Conservation (phyloP, 805 yeast species). For the Saturnispora saitoi region DNA sequence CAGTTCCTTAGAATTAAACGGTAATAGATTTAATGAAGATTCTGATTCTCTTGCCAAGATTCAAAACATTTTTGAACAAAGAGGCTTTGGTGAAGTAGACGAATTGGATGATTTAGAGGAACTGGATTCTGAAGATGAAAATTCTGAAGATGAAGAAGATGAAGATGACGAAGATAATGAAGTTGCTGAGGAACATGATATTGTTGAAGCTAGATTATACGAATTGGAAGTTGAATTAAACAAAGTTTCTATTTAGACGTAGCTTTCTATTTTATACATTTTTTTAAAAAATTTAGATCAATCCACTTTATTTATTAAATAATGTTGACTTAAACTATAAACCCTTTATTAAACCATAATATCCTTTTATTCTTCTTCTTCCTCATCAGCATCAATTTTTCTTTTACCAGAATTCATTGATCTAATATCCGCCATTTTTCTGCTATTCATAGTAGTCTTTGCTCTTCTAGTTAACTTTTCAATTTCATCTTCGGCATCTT, state of each 20-base stretch:
- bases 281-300: background rate
- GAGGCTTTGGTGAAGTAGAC: constrained; percentile 78
- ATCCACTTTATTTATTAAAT: background rate
- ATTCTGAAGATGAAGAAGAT: constrained; percentile 50
- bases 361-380: constrained; percentile 5
- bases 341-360: background rate
- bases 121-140: constrained; percentile 59
- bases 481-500: constrained; percentile 82
- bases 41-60: constrained; percentile 58
- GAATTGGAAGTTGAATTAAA: constrained; percentile 46
- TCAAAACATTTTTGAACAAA: constrained; percentile 51
- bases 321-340: background rate
- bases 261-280: background rate
- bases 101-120: constrained; percentile 95
- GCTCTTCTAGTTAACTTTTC: constrained; percentile 85
- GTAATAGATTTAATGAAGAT: constrained; percentile 89
- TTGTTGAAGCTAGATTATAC: constrained; percentile 28
- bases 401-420: constrained; percentile 64
- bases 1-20: constrained; percentile 73
- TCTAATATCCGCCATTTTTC: constrained; percentile 60
- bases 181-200: constrained; percentile 38
- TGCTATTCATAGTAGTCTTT: constrained; percentile 67
- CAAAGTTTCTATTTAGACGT: constrained; percentile 1
- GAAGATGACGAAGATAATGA: constrained; percentile 36
- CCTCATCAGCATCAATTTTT: constrained; percentile 57